phyloP scores from a whole-genome alignment of 345 rosid species.

The Syzygium oleosum region DNA sequence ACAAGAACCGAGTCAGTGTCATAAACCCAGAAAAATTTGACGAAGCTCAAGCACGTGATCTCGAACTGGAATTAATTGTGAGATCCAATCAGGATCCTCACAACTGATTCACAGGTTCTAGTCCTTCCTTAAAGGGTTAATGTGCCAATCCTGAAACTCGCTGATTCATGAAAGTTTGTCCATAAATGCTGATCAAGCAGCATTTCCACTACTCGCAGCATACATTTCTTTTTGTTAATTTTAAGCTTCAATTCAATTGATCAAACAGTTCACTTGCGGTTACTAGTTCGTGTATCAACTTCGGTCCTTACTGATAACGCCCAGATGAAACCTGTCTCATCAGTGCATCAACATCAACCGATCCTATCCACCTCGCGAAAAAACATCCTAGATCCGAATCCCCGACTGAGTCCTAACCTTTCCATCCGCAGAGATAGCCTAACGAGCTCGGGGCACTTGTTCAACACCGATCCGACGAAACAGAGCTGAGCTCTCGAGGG shows the following conservation, averaged over 20 bases:
- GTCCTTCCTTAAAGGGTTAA: neutral
- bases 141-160: neutral
- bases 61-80: neutral
- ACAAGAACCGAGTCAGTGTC: neutral
- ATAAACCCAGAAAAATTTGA: neutral
- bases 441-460: conserved; percentile 71
- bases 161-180: neutral
- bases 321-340: neutral
- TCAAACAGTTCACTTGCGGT: neutral
- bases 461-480: conserved; percentile 72
- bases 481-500: conserved; percentile 63
- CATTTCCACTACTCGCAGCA: neutral
- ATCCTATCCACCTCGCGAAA: neutral
- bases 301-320: neutral
- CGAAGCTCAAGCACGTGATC: neutral
- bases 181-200: neutral
- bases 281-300: neutral
- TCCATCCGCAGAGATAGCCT: conserved; percentile 65
- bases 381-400: conserved; percentile 28
- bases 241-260: neutral
- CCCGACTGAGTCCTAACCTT: conserved; percentile 48
- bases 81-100: neutral
- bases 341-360: neutral
- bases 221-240: neutral
- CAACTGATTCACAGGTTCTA: neutral